Evolutionary conservation across 495 filamentous ascomycete species (phyloP).

Genomic region (Cercophora scortea): DNA sequence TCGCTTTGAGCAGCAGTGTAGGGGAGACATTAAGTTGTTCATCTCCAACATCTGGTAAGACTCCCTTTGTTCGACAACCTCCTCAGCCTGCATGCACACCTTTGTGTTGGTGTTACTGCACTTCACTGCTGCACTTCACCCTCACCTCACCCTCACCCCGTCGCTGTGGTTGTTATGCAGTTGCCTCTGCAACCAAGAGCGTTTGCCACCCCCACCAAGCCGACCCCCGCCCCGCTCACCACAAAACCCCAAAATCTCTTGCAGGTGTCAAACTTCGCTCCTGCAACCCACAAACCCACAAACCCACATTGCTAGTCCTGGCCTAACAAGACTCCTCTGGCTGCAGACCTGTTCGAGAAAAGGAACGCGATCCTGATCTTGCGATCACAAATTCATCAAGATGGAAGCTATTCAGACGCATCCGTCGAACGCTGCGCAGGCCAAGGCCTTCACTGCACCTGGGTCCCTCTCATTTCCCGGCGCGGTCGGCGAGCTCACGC

Average conservation of each 20-base stretch:
- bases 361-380: slow-evolving; percentile 1
- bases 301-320: background rate
- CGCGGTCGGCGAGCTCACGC: slow-evolving; percentile 71
- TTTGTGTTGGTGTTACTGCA: background rate
- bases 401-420: slow-evolving; percentile 91
- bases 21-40: slow-evolving; percentile 99
- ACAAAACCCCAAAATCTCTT: background rate
- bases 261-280: background rate
- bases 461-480: slow-evolving; percentile 86
- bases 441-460: slow-evolving; percentile 83
- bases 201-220: background rate
- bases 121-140: background rate
- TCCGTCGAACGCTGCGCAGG: slow-evolving; percentile 78
- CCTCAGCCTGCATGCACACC: background rate
- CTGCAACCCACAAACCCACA: background rate
- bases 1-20: slow-evolving; percentile 33
- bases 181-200: background rate
- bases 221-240: background rate
- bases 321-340: slow-evolving; percentile 2
- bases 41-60: slow-evolving; percentile 84
- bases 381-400: slow-evolving; percentile 19
- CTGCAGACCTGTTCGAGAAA: slow-evolving; percentile 15
- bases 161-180: background rate
- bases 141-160: background rate
- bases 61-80: slow-evolving; percentile 4